A percentile compares a stretch with the other conserved stretches of the same genome.
Evolutionary conservation across 257 asterid species (phyloP).

Genomic region (Agastache rugosa): DNA sequence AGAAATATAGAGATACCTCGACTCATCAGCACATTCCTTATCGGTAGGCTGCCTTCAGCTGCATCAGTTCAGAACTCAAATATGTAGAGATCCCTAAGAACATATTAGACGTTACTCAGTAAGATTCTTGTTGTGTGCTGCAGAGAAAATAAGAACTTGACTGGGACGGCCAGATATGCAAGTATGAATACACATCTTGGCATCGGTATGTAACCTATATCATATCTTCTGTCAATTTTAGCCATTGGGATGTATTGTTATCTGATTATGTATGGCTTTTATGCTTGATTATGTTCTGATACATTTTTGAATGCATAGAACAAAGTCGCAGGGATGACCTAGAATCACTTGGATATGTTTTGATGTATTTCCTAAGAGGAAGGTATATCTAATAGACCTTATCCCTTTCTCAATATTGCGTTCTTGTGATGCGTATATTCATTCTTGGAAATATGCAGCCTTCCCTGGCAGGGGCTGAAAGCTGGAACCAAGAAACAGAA

Average conservation of each 20-base stretch:
- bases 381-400: conserved; percentile 49
- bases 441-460: conserved; percentile 54
- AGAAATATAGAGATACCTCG: conserved; percentile 80
- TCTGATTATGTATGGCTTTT: neutral
- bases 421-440: conserved; percentile 31
- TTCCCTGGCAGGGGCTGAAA: conserved; percentile 97
- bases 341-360: conserved; percentile 93
- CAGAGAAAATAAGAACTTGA: conserved; percentile 90
- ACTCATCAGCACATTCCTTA: conserved; percentile 91
- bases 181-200: conserved; percentile 97
- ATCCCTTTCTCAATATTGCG: neutral
- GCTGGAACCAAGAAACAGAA: conserved; percentile 95
- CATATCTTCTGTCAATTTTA: conserved; percentile 7
- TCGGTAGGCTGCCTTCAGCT: conserved; percentile 50
- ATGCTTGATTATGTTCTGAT: conserved; percentile 35
- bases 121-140: conserved; percentile 29
- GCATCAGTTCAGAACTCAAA: neutral
- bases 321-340: conserved; percentile 98
- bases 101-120: conserved; percentile 5
- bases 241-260: neutral
- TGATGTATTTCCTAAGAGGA: conserved; percentile 92
- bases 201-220: conserved; percentile 58
- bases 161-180: conserved; percentile 95
- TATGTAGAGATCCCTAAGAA: neutral
- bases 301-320: conserved; percentile 50